Evolutionary conservation across 2,329 filamentous ascomycete species (phyloP), one percentile per base, ranked within the genome.

Genomic region (Epichloe gansuensis): DNA sequence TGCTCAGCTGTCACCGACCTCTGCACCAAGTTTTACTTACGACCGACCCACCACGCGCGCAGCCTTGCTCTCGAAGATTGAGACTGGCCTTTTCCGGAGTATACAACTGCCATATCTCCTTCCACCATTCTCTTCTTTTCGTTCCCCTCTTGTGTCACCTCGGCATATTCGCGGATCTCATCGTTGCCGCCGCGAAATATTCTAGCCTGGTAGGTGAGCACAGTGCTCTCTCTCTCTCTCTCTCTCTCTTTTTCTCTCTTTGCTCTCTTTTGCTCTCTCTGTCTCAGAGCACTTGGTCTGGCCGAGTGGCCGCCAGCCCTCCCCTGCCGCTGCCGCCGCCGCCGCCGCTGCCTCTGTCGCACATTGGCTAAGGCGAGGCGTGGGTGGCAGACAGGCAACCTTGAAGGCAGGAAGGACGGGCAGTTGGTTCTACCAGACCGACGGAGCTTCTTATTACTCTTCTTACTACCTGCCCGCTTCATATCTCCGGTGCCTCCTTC

Each of bases 231-330:
- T 9, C 37, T 28, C 1, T 31, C 7, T 17, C 13, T 9, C 13
- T 21, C 43, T 42, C 2, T 11, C 3, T n/a, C 13, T n/a, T 42
- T 8, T 34, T 46, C 2, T 13, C 43, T 28, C 28, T 46, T 5
- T 25, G n/a, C 15, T 5, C 35, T 51, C 13, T 6, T 25, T 13
- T 12, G 11, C n/a, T 44, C 21, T 21, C 17, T 41, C 3, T 41
- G 38, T 15, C n/a, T 4, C n/a, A 12, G 2, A 11, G 11, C 15
- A 21, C 23, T 23, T 23, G 23, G 39, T 13, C 42, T 44, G 42
- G 49, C 49, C 41, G 12, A 46, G 49, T 51, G 49, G 49, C 50
- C 50, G 50, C 50, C 13, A 17, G 50, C 45, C 41, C 50, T 37
- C 34, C 44, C 43, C 21, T 6, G 38, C 41, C 8, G 34, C 15